A percentile compares a stretch with the other conserved stretches of the same genome.
Evolutionary conservation across 495 filamentous ascomycete species (phyloP).

Genomic region (Annulohypoxylon bovei): DNA sequence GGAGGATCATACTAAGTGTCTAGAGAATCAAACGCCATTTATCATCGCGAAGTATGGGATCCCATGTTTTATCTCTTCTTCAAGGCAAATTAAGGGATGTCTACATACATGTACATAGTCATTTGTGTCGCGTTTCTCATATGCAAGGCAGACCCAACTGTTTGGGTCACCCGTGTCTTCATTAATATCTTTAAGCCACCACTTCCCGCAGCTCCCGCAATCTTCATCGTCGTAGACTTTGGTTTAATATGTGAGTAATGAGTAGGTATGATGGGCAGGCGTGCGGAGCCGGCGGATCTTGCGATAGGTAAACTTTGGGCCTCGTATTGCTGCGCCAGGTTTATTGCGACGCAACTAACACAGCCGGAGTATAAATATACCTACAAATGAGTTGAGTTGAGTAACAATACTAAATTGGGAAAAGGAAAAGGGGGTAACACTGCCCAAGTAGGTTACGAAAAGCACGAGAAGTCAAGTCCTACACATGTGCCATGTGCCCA

Average conservation of each 20-base stretch:
- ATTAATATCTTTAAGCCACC: constrained; percentile 18
- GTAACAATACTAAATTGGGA: neutral
- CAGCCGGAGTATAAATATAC: neutral
- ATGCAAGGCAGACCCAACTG: constrained; percentile 22
- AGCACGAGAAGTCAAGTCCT: neutral
- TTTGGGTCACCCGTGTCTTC: constrained; percentile 17
- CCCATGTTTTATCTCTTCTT: neutral
- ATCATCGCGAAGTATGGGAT: neutral
- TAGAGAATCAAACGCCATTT: neutral
- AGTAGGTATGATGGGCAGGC: neutral
- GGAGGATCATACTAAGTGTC: neutral
- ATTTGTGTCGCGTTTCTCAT: neutral
- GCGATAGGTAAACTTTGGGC: neutral
- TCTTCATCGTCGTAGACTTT: neutral
- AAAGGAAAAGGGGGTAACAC: neutral
- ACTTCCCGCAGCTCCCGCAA: constrained; percentile 2
- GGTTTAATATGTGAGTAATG: neutral
- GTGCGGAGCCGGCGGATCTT: neutral
- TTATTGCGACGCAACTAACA: neutral
- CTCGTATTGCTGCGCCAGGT: constrained; percentile 4
- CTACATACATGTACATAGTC: too few species aligned
- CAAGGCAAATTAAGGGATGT: constrained; percentile 3
- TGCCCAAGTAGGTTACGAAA: neutral
- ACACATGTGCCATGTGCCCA: too few species aligned
- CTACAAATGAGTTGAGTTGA: too few species aligned